phyloP scores from a whole-genome alignment of 345 rosid genomes.

The Tarenaya hassleriana region DNA sequence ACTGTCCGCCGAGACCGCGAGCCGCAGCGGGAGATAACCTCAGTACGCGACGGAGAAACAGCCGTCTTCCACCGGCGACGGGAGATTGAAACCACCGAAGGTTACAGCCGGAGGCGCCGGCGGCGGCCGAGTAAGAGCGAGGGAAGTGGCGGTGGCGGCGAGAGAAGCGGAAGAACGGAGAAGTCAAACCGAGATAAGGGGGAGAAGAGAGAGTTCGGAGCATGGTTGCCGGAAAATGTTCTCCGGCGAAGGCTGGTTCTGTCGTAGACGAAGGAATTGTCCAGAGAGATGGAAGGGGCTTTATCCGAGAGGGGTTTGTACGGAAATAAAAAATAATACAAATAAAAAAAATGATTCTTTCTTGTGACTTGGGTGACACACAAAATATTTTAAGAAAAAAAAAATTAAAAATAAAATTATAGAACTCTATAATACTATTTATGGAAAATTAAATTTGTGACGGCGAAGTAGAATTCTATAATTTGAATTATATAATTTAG shows the following conservation, averaged over 20 bases:
- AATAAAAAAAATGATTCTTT: too few relatives aligned
- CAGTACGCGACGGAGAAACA: slow-evolving; percentile 15
- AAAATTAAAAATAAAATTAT: too few relatives aligned
- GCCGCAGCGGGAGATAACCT: slow-evolving; percentile 14
- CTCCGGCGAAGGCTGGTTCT: slow-evolving; percentile 19
- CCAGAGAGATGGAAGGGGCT: too few relatives aligned
- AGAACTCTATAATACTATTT: too few relatives aligned
- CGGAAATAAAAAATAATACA: too few relatives aligned
- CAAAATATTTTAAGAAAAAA: too few relatives aligned
- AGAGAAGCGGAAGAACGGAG: slow-evolving; percentile 33
- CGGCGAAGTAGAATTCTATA: too few relatives aligned
- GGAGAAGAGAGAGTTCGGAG: slow-evolving; percentile 42
- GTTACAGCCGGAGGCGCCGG: slow-evolving; percentile 31
- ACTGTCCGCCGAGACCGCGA: slow-evolving; percentile 21
- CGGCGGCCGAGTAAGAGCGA: slow-evolving; percentile 24
- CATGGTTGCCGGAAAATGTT: slow-evolving; percentile 29
- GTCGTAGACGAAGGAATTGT: too few relatives aligned
- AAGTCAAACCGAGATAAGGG: slow-evolving; percentile 31
- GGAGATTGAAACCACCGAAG: slow-evolving; percentile 21
- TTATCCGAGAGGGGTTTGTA: too few relatives aligned
- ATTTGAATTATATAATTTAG: too few relatives aligned
- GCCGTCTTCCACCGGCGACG: slow-evolving; percentile 29
- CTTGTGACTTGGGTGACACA: too few relatives aligned
- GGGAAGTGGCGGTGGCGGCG: slow-evolving; percentile 20
- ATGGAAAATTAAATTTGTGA: too few relatives aligned